Percentiles rank a stretch among this genome's conserved stretches.
Conservation (phyloP, 148 eudicot genomes). For the Silene latifolia region DNA sequence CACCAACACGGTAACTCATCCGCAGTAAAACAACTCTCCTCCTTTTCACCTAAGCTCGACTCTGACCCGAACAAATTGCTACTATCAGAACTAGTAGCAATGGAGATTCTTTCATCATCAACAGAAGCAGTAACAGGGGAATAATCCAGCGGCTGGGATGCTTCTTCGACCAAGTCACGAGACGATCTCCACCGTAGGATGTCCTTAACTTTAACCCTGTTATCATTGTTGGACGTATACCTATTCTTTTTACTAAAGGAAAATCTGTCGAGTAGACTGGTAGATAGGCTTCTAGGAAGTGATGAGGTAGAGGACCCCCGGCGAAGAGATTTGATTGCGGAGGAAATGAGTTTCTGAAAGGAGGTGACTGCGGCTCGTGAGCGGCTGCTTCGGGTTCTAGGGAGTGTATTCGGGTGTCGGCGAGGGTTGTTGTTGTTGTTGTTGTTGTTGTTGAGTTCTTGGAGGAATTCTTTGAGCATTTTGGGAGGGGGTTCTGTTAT, state of each 20-base stretch:
- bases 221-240: background rate
- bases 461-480: too few species aligned
- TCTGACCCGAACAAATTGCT: background rate
- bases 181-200: constrained; percentile 67
- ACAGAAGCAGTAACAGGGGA: background rate
- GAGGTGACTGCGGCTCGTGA: constrained; percentile 36
- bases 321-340: constrained; percentile 28
- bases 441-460: too few species aligned
- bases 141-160: constrained; percentile 25
- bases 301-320: constrained; percentile 7
- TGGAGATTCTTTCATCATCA: background rate
- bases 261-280: background rate
- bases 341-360: constrained; percentile 29
- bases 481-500: too few species aligned
- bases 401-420: background rate
- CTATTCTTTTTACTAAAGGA: background rate
- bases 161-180: constrained; percentile 35
- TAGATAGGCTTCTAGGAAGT: constrained; percentile 5
- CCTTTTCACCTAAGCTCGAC: constrained; percentile 36
- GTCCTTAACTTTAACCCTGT: constrained; percentile 46
- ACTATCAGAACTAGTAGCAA: background rate
- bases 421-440: too few species aligned
- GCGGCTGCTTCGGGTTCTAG: constrained; percentile 31
- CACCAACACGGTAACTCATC: constrained; percentile 35
- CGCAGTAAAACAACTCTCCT: constrained; percentile 28